These are phyloP conservation scores for Aspergillus oerlinghausenensis DNA, from an alignment of 2,329 filamentous ascomycete genomes.

Conservation along the genomic window DNA sequence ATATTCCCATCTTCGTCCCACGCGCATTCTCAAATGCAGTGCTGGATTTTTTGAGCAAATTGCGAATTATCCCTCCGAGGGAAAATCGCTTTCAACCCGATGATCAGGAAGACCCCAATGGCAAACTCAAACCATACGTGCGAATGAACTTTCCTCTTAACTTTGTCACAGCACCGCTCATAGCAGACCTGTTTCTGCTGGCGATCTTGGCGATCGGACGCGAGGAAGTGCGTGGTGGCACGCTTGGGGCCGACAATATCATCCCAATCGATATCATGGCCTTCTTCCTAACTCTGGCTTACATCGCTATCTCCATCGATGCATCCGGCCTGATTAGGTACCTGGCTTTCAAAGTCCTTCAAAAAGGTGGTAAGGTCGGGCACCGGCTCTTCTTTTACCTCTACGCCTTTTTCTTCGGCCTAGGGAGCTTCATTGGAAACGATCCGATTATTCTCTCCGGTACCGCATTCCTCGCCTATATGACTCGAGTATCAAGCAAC, in stretches of 20 bases:
- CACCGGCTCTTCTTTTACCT: constrained; percentile 68
- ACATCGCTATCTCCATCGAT: constrained; percentile 73
- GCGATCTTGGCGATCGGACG: constrained; percentile 65
- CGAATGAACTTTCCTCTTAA: constrained; percentile 61
- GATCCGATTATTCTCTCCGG: constrained; percentile 72
- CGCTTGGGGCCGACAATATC: constrained; percentile 61
- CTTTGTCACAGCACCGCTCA: constrained; percentile 65
- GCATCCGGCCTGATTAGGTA: constrained; percentile 69
- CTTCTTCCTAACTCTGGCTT: constrained; percentile 70
- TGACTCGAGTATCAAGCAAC: constrained; percentile 70
- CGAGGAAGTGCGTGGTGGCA: constrained; percentile 64
- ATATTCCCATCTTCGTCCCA: constrained; percentile 60
- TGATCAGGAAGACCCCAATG: constrained; percentile 1
- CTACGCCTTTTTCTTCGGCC: constrained; percentile 65
- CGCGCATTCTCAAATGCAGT: constrained; percentile 44
- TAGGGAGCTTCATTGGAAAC: constrained; percentile 68
- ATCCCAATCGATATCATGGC: constrained; percentile 67
- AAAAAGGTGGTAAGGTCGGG: constrained; percentile 63
- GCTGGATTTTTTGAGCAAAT: constrained; percentile 39
- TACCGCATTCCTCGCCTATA: constrained; percentile 70
- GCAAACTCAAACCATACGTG: constrained; percentile 40
- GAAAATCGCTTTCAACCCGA: constrained; percentile 18
- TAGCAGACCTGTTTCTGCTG: constrained; percentile 67
- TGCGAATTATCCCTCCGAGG: constrained; percentile 52
- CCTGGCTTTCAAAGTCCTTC: constrained; percentile 65